Percentiles rank a stretch among this genome's conserved stretches.
Evolutionary conservation across 768 basidiomycete species (phyloP).

Genomic region (Leccinum uliginosum): DNA sequence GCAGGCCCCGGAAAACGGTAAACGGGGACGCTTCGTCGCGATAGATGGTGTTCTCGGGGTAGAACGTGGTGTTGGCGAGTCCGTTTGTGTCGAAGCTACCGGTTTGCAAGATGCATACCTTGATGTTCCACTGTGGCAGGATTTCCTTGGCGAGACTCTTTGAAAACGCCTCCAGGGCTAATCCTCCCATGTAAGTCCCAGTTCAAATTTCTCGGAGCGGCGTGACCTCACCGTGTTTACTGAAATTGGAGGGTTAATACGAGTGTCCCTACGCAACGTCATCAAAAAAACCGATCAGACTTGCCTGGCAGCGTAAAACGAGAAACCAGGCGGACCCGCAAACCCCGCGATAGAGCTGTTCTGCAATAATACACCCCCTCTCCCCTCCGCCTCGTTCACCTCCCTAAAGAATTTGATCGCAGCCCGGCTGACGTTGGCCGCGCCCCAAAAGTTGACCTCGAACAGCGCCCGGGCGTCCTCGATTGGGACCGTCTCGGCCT

Average conservation of each 20-base stretch:
- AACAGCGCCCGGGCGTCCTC: constrained; percentile 21
- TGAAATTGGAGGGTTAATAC: background rate
- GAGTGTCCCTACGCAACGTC: constrained; percentile 7
- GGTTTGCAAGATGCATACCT: constrained; percentile 17
- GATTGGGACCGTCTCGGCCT: constrained; percentile 21
- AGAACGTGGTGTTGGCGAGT: background rate
- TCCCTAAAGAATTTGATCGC: constrained; percentile 31
- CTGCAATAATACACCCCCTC: constrained; percentile 30
- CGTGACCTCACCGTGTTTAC: constrained; percentile 18
- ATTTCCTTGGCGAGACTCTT: constrained; percentile 34
- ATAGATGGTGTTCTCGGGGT: constrained; percentile 11
- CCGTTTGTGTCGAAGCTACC: constrained; percentile 10
- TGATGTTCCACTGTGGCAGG: constrained; percentile 41
- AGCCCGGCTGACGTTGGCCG: constrained; percentile 23
- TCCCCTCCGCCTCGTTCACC: constrained; percentile 28
- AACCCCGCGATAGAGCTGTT: constrained; percentile 32
- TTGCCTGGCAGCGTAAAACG: constrained; percentile 20
- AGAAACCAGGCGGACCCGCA: constrained; percentile 4
- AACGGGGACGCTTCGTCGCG: background rate
- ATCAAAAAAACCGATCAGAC: background rate
- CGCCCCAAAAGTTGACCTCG: constrained; percentile 28
- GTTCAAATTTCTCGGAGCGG: background rate
- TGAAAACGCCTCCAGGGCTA: constrained; percentile 34
- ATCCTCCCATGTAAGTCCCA: background rate
- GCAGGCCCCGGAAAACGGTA: background rate